Evolutionary conservation across 116 monocot genomes (phyloP).

Genomic region (Thalassia testudinum): DNA sequence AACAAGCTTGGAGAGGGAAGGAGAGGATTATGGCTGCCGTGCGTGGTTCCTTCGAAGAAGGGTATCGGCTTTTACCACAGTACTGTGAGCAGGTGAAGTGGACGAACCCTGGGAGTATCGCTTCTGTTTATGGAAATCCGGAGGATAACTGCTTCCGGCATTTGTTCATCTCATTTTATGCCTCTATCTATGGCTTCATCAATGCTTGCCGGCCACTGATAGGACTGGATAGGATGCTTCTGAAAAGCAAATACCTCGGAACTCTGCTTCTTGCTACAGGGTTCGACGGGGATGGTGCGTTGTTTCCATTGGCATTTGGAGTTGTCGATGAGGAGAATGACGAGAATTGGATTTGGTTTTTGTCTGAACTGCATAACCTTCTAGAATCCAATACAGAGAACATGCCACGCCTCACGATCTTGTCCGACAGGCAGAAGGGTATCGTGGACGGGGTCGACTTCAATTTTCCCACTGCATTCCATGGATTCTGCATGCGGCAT

Average conservation of each 20-base stretch:
- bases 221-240: slow-evolving; percentile 71
- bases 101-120: slow-evolving; percentile 88
- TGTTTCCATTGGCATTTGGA: slow-evolving; percentile 90
- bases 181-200: slow-evolving; percentile 85
- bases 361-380: slow-evolving; percentile 69
- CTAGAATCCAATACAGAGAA: slow-evolving; percentile 84
- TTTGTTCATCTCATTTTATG: slow-evolving; percentile 80
- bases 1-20: slow-evolving; percentile 98
- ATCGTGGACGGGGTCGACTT: slow-evolving; percentile 84
- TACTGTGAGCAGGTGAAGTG: slow-evolving; percentile 76
- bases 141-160: slow-evolving; percentile 74
- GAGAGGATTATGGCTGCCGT: slow-evolving; percentile 97
- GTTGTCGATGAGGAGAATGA: slow-evolving; percentile 93
- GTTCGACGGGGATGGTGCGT: slow-evolving; percentile 84
- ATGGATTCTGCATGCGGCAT: slow-evolving; percentile 87
- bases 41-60: slow-evolving; percentile 95
- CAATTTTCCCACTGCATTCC: slow-evolving; percentile 91
- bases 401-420: slow-evolving; percentile 91
- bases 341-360: slow-evolving; percentile 97
- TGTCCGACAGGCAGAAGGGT: slow-evolving; percentile 74
- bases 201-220: slow-evolving; percentile 85
- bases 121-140: slow-evolving; percentile 56
- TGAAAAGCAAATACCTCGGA: slow-evolving; percentile 91
- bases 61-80: slow-evolving; percentile 70
- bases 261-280: slow-evolving; percentile 86